These are phyloP conservation scores for Powellomyces hirtus DNA, from an alignment of 192 early-diverging fungal species.

Conservation along the genomic window DNA sequence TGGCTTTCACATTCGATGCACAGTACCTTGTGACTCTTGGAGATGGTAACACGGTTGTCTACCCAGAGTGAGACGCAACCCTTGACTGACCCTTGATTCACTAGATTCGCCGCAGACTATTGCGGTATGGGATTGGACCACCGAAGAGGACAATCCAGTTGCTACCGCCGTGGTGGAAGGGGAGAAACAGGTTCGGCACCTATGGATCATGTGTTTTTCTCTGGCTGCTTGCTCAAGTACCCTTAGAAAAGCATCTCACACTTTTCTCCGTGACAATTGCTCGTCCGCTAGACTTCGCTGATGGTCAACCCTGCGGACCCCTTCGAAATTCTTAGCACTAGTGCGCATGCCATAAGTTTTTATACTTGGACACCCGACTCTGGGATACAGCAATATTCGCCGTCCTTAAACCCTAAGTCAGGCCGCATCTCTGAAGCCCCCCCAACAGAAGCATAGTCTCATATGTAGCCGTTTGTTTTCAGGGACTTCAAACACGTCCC, in stretches of 20 bases:
- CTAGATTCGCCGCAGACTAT: slow-evolving; percentile 40
- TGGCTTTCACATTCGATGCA: slow-evolving; percentile 46
- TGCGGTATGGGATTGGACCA: slow-evolving; percentile 58
- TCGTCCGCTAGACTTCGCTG: slow-evolving; percentile 33
- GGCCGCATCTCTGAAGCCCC: too few relatives aligned
- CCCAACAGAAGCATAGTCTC: neutral
- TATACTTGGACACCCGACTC: slow-evolving; percentile 34
- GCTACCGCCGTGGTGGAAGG: slow-evolving; percentile 34
- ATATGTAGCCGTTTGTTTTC: neutral
- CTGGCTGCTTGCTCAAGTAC: neutral
- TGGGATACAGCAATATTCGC: slow-evolving; percentile 40
- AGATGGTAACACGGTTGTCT: slow-evolving; percentile 48
- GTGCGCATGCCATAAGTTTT: slow-evolving; percentile 42
- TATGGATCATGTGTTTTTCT: slow-evolving; percentile 5
- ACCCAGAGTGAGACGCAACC: too few relatives aligned
- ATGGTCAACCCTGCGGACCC: slow-evolving; percentile 49
- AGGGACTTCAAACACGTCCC: slow-evolving; percentile 53
- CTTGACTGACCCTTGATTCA: neutral
- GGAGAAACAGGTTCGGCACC: slow-evolving; percentile 44
- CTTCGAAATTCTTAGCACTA: slow-evolving; percentile 48
- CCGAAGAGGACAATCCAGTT: slow-evolving; percentile 39
- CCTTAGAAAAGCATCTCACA: too few relatives aligned
- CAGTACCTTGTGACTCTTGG: slow-evolving; percentile 56
- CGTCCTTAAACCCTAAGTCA: slow-evolving; percentile 48
- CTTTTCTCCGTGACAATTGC: too few relatives aligned